These are phyloP conservation scores for Skeletonema tropicum DNA, from an alignment of 108 stramenopile species.

Conservation along the genomic window DNA sequence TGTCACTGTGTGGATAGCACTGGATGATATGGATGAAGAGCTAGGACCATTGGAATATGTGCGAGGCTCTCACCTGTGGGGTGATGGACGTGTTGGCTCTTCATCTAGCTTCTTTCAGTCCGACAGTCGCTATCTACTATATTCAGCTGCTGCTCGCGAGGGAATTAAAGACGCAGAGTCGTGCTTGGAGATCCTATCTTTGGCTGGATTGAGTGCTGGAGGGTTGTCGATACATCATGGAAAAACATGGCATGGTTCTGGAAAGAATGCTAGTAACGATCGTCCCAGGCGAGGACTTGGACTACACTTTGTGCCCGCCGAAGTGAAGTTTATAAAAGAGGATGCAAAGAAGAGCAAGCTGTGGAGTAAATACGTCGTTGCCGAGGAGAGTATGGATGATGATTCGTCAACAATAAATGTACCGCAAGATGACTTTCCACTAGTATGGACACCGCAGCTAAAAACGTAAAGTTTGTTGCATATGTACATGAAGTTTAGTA, in stretches of 20 bases:
- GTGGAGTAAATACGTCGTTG: constrained; percentile 73
- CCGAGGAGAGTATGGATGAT: constrained; percentile 16
- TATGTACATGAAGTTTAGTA: neutral
- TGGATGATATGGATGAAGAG: constrained; percentile 83
- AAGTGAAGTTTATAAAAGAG: constrained; percentile 69
- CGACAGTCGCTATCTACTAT: constrained; percentile 48
- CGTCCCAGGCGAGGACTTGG: constrained; percentile 76
- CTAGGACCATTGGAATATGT: constrained; percentile 86
- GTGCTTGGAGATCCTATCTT: constrained; percentile 55
- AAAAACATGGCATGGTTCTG: constrained; percentile 82
- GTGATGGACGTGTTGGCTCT: constrained; percentile 63
- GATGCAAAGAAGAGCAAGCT: constrained; percentile 62
- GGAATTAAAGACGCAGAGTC: constrained; percentile 43
- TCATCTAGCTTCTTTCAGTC: constrained; percentile 69
- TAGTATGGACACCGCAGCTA: constrained; percentile 42
- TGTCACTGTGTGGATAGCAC: constrained; percentile 83
- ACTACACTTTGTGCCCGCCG: constrained; percentile 77
- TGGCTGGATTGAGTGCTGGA: constrained; percentile 69
- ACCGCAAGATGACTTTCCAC: constrained; percentile 62
- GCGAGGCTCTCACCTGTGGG: constrained; percentile 72
- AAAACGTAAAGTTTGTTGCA: neutral
- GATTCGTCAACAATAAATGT: constrained; percentile 38
- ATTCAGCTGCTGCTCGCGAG: constrained; percentile 58
- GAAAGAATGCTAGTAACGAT: constrained; percentile 49
- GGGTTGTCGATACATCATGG: constrained; percentile 81